Percentiles rank a stretch among this genome's conserved stretches.
phyloP scores from a whole-genome alignment of 129 eudicot species.

The Sambucus nigra region DNA sequence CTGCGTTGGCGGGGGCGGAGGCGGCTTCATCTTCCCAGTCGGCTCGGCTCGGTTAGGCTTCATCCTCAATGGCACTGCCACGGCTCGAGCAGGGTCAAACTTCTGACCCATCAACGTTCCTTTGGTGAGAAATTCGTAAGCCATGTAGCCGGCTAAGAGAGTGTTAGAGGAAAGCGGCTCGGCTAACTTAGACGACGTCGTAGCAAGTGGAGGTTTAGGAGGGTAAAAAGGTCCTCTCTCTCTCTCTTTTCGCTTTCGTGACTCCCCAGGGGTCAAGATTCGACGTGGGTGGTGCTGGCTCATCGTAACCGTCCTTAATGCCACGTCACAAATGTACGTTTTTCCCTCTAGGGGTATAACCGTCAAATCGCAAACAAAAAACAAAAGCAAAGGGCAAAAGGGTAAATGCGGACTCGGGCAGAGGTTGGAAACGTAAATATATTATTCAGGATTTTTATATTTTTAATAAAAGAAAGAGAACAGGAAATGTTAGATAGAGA shows the following conservation, averaged over 20 bases:
- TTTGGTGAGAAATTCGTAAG: constrained; percentile 46
- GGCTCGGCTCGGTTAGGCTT: constrained; percentile 15
- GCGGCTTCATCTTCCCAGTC: constrained; percentile 15
- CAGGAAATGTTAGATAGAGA: not conserved
- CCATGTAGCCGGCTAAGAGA: constrained; percentile 66
- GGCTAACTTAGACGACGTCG: constrained; percentile 13
- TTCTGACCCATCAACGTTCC: constrained; percentile 57
- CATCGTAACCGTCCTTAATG: constrained; percentile 33
- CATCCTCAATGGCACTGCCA: constrained; percentile 12
- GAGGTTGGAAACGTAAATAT: constrained; percentile 1
- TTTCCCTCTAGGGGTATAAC: not conserved
- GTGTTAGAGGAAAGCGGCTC: constrained; percentile 27
- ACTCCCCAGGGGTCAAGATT: constrained; percentile 18
- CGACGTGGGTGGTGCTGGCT: constrained; percentile 26
- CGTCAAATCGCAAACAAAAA: not conserved
- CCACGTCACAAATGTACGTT: constrained; percentile 18
- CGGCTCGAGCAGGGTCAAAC: constrained; percentile 40
- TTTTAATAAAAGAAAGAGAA: not conserved
- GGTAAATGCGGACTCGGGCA: not conserved
- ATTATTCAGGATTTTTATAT: not conserved
- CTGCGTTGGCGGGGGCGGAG: constrained; percentile 1
- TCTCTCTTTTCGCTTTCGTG: constrained; percentile 55
- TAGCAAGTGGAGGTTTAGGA: constrained; percentile 28
- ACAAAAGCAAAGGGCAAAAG: not conserved
- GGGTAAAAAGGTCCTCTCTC: constrained; percentile 26